These are phyloP conservation scores for Citrus maxima DNA, from an alignment of 345 rosid genomes.

Conservation along the genomic window DNA sequence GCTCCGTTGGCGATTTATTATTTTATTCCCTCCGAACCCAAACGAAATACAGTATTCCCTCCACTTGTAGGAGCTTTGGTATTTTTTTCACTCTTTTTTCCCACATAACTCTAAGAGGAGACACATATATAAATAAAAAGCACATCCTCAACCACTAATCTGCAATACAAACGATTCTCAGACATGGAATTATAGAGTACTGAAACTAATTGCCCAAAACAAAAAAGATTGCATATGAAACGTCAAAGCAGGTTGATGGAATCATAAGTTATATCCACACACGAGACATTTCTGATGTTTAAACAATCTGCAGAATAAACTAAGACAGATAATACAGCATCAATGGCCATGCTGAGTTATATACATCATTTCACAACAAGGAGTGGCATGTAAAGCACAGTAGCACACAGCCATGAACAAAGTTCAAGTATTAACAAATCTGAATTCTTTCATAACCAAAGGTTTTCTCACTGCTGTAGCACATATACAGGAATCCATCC, in stretches of 20 bases:
- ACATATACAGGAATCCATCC: conserved; percentile 87
- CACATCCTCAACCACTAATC: not conserved
- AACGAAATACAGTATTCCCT: too few species aligned
- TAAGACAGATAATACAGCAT: conserved; percentile 1
- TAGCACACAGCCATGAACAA: not conserved
- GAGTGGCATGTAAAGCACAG: not conserved
- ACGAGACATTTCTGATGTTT: not conserved
- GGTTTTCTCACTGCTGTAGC: conserved; percentile 85
- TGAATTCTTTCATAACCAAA: conserved; percentile 35
- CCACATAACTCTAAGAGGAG: too few species aligned
- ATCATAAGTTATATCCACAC: not conserved
- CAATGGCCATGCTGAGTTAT: conserved; percentile 5
- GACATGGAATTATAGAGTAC: not conserved
- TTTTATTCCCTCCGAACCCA: too few species aligned
- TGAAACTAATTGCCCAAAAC: not conserved
- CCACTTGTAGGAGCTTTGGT: too few species aligned
- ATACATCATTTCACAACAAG: not conserved
- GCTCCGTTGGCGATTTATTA: too few species aligned
- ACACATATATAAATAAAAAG: too few species aligned
- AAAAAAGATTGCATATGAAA: not conserved
- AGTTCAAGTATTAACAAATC: conserved; percentile 6
- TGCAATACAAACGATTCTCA: not conserved
- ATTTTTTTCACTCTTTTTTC: too few species aligned
- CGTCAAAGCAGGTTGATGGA: not conserved
- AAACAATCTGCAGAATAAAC: conserved; percentile 6